Evolutionary conservation across 139 green algal species (phyloP), one percentile per base, ranked within the genome.

Genomic region (Chlamydomonas incerta): DNA sequence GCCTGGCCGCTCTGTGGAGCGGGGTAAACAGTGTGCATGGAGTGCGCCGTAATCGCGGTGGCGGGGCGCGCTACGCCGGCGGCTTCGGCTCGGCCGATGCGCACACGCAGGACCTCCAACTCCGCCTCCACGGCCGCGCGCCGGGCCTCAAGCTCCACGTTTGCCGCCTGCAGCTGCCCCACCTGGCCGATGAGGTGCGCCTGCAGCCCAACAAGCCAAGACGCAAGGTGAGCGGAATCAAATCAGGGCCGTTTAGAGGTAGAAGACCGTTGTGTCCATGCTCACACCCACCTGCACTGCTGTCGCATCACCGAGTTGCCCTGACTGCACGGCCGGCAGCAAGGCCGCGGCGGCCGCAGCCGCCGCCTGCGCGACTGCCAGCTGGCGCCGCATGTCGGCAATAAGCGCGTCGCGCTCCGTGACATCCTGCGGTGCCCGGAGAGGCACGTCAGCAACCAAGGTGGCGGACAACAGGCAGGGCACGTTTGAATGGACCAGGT

Each of bases 121-220:
- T 86, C 80, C 18, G 68, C 57, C 68, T 80, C 68, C 47, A 71
- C 68, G 6, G 68, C 26, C 1, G 68, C 34, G 14, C 66, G 52
- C 15, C 24, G 21, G 3, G 55, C 34, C 50, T 86, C 80, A 34
- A 79, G 35, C 80, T 86, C 80, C 21, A 63, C 68, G 60, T 86
- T 72, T 26, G 26, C 55, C 11, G 68, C 80, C 80, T 79, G 80
- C 55, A 79, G 35, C 55, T 80, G 68, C 0, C 80, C 80, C 55
- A 86, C 50, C 68, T 86, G 80, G 0, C 80, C 80, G 13, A 86
- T 72, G 14, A 86, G 80, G 55, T 79, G 68, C 17, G 31, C 57
- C 68, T 71, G 68, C 41, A 50, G n/a, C n/a, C n/a, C n/a, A 50
- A 8, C 41, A 50, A 5, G 41, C 41, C 41, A n/a, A n/a, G n/a